Conservation (phyloP, 441 rosid genomes). For the Croton laevigatus region DNA sequence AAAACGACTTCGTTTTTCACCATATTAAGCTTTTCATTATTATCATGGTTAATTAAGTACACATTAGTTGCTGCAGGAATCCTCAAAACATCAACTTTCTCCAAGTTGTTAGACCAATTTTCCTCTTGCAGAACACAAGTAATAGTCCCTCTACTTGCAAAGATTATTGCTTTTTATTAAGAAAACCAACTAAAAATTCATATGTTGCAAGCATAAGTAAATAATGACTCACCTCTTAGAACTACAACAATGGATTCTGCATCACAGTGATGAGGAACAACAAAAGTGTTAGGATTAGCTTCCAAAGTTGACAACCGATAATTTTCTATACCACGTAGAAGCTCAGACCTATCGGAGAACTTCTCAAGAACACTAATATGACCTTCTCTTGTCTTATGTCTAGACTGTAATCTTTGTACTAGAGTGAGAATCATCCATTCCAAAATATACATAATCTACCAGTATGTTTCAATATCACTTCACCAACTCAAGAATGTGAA, state of each 20-base stretch:
- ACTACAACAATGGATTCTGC: conserved; percentile 37
- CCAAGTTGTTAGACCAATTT: conserved; percentile 37
- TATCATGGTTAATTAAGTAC: conserved; percentile 38
- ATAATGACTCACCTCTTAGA: conserved; percentile 31
- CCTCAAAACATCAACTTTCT: conserved; percentile 38
- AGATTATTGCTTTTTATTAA: background rate
- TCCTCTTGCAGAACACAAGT: conserved; percentile 33
- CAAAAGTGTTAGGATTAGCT: conserved; percentile 46
- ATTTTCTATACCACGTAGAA: conserved; percentile 45
- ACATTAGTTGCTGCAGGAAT: conserved; percentile 38
- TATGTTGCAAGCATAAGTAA: background rate
- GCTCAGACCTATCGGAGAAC: conserved; percentile 39
- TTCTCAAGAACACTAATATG: conserved; percentile 34
- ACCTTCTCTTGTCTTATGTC: conserved; percentile 34
- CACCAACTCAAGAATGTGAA: too few species aligned
- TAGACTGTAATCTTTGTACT: conserved; percentile 24
- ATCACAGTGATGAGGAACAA: conserved; percentile 51
- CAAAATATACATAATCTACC: too few species aligned
- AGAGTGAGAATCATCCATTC: too few species aligned
- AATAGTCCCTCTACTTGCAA: conserved; percentile 41
- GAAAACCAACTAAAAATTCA: background rate
- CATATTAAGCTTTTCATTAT: conserved; percentile 30
- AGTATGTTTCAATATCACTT: too few species aligned
- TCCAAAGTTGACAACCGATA: conserved; percentile 36
- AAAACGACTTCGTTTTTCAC: too few species aligned